These are phyloP conservation scores for Metschnikowia vanudenii DNA, from an alignment of 805 yeast genomes.

Conservation along the genomic window DNA sequence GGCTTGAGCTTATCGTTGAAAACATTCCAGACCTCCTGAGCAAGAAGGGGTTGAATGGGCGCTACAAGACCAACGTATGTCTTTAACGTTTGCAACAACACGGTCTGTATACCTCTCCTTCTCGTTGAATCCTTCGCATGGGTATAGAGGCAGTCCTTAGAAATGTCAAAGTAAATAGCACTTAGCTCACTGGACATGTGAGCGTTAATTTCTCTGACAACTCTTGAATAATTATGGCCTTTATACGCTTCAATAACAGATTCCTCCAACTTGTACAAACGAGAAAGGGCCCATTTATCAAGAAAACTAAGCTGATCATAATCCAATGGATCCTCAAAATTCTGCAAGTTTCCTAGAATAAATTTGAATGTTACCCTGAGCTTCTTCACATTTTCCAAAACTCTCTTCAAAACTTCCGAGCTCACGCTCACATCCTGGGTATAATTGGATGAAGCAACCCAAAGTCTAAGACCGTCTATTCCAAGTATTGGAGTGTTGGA, in stretches of 20 bases:
- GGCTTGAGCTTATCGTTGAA: constrained; percentile 23
- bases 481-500: constrained; percentile 63
- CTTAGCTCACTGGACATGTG: constrained; percentile 77
- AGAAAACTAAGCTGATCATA: constrained; percentile 37
- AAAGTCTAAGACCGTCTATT: constrained; percentile 83
- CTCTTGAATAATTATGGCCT: constrained; percentile 63
- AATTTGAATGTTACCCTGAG: constrained; percentile 78
- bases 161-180: constrained; percentile 79
- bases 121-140: constrained; percentile 47
- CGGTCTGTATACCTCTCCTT: constrained; percentile 65
- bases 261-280: constrained; percentile 47
- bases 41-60: constrained; percentile 79
- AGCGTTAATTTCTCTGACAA: constrained; percentile 62
- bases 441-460: constrained; percentile 89
- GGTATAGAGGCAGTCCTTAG: constrained; percentile 83
- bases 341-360: constrained; percentile 72
- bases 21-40: constrained; percentile 86
- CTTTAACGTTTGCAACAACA: constrained; percentile 55
- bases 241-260: constrained; percentile 47
- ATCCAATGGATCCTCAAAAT: constrained; percentile 36
- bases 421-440: constrained; percentile 78
- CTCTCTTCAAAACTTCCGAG: constrained; percentile 67
- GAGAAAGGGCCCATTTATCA: constrained; percentile 64
- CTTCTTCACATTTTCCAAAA: constrained; percentile 78
- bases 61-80: constrained; percentile 66